Evolutionary conservation across 1,139 yeast species (phyloP), one percentile per base, ranked within the genome.

Genomic region (Casaregolazyma suthepensis): DNA sequence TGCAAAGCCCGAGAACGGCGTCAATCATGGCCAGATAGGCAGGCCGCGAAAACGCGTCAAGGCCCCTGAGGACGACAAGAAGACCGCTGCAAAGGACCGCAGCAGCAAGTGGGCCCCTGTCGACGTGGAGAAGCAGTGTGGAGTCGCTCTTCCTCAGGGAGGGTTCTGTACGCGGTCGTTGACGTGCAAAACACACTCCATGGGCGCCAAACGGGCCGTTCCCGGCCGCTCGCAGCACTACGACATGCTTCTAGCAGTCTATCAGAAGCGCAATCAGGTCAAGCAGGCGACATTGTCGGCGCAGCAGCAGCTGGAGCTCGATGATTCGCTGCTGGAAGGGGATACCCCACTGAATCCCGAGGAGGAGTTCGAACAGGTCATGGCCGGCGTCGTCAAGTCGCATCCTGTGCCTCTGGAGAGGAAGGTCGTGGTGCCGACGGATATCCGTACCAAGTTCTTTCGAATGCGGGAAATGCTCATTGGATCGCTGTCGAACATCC

Each of bases 171-270:
- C 97, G 5, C 78, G 99, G 53, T 89, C 97, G 0, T 75, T 93
- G 58, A 93, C 99, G 0, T 93, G 99, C 76, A 93, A 93, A 67
- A 90, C 98, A 0, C 99, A 93, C 70, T 88, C 97, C 0, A 91
- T 93, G 97, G 97, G 97, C 26, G 96, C 97, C 22, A 93, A 93
- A 65, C 80, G 99, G 63, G 93, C 96, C 1, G 99, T 93, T 22
- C 82, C 82, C 31, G 99, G 99, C 5, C 78, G 99, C 63, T 83
- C 95, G 51, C 91, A 94, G 7, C 91, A 97, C 0, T 93, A 90
- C 69, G 99, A 93, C 70, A 83, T 83, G 23, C 74, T 93, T 52
- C 75, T 93, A 56, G 91, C 93, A 45, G 93, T 88, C 46, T 91
- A 93, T 67, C 99, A 93, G 71, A 84, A 90, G 65, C 80, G 90